phyloP scores from a whole-genome alignment of 2,329 filamentous ascomycete species.

The Cercospora berteroae region DNA sequence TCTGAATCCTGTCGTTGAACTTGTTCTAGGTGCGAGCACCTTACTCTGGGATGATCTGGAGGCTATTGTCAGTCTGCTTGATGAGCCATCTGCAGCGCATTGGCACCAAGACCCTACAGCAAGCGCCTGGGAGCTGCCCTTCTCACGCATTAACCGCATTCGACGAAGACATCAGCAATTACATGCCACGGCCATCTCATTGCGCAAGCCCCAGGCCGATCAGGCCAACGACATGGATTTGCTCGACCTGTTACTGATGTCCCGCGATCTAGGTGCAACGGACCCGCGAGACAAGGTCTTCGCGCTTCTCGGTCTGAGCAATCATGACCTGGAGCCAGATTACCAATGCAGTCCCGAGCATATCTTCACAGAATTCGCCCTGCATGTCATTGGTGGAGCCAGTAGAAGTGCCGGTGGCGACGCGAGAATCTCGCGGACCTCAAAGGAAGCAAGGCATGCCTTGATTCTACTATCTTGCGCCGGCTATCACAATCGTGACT shows the following conservation, averaged over 20 bases:
- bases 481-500: conserved; percentile 30
- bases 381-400: conserved; percentile 29
- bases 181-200: not conserved
- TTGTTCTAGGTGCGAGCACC: conserved; percentile 29
- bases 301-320: conserved; percentile 27
- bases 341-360: conserved; percentile 29
- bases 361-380: conserved; percentile 35
- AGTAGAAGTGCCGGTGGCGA: conserved; percentile 17
- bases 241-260: conserved; percentile 35
- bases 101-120: conserved; percentile 33
- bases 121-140: conserved; percentile 32
- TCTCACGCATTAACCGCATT: conserved; percentile 35
- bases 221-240: conserved; percentile 26
- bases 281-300: conserved; percentile 34
- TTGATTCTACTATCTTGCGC: conserved; percentile 33
- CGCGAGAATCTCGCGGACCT: conserved; percentile 12
- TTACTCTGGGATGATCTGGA: conserved; percentile 34
- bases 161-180: conserved; percentile 27
- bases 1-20: conserved; percentile 32
- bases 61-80: conserved; percentile 28
- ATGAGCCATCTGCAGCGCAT: conserved; percentile 27
- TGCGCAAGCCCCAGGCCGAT: not conserved
- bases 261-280: conserved; percentile 30
- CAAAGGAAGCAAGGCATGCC: conserved; percentile 28
- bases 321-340: conserved; percentile 30